These are phyloP conservation scores for Pholiota microspora DNA, from an alignment of 768 basidiomycete genomes.

Conservation along the genomic window DNA sequence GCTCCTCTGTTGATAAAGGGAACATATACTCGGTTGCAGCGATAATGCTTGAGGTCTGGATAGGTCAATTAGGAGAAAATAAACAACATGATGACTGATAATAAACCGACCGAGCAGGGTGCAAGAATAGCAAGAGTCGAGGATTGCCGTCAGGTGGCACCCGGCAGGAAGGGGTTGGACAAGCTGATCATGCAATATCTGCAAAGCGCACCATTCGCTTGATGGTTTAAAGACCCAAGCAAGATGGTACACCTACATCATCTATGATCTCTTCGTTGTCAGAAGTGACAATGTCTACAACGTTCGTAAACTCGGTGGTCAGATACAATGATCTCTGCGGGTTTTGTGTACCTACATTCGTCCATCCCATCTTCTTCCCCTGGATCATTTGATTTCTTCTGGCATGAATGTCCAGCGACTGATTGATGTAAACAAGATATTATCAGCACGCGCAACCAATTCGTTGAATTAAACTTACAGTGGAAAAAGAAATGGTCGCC, in stretches of 20 bases:
- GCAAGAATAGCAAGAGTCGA: constrained; percentile 3
- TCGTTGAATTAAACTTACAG: background rate
- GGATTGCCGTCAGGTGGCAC: background rate
- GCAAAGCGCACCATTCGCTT: no score
- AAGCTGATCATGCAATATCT: background rate
- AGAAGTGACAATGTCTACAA: background rate
- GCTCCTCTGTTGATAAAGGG: constrained; percentile 2
- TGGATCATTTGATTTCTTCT: background rate
- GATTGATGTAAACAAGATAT: background rate
- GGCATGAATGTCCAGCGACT: constrained; percentile 1
- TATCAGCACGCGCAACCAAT: background rate
- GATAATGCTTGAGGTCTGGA: constrained; percentile 1
- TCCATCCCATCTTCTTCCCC: constrained; percentile 3
- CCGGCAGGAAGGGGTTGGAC: background rate
- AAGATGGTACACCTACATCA: background rate
- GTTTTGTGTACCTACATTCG: background rate
- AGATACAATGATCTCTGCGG: background rate
- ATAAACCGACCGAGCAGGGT: background rate
- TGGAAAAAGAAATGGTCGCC: constrained; percentile 2
- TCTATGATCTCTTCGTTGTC: constrained; percentile 1
- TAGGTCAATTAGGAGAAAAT: background rate
- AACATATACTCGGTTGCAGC: constrained; percentile 2
- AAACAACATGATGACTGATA: background rate
- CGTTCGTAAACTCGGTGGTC: background rate
- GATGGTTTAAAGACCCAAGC: no score